phyloP scores from a whole-genome alignment of 306 rosid species.

The Erythrophleum fordii region DNA sequence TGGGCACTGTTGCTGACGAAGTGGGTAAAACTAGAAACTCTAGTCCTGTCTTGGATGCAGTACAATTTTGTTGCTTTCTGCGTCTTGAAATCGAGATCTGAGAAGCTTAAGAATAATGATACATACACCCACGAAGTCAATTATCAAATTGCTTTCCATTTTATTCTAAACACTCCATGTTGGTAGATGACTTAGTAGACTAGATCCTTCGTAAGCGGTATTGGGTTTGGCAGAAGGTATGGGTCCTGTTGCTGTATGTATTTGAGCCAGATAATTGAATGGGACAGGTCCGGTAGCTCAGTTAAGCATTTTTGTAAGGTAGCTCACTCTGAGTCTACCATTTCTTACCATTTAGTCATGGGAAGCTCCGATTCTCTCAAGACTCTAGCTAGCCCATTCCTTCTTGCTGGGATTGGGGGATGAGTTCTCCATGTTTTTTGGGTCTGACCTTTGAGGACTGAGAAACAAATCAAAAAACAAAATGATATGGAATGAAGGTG shows the following conservation, averaged over 20 bases:
- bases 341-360: slow-evolving; percentile 46
- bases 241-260: slow-evolving; percentile 40
- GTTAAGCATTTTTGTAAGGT: slow-evolving; percentile 31
- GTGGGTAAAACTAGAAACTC: slow-evolving; percentile 25
- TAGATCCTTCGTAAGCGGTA: neutral
- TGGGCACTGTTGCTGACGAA: slow-evolving; percentile 13
- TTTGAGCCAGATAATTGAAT: slow-evolving; percentile 53
- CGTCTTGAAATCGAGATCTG: neutral
- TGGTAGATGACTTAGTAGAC: neutral
- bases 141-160: slow-evolving; percentile 22
- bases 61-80: slow-evolving; percentile 37
- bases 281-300: slow-evolving; percentile 37
- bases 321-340: slow-evolving; percentile 28
- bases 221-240: slow-evolving; percentile 7
- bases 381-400: slow-evolving; percentile 46
- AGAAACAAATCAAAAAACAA: too few species aligned
- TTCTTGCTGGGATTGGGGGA: neutral
- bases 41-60: slow-evolving; percentile 27
- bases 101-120: too few species aligned
- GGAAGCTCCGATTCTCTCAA: slow-evolving; percentile 30
- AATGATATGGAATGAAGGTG: neutral
- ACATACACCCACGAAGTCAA: slow-evolving; percentile 4
- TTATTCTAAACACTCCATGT: neutral
- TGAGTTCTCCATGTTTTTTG: too few species aligned
- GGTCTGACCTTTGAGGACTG: too few species aligned